Evolutionary conservation across 495 filamentous ascomycete species (phyloP), one percentile per base, ranked within the genome.

Genomic region (Arthonia radiata): DNA sequence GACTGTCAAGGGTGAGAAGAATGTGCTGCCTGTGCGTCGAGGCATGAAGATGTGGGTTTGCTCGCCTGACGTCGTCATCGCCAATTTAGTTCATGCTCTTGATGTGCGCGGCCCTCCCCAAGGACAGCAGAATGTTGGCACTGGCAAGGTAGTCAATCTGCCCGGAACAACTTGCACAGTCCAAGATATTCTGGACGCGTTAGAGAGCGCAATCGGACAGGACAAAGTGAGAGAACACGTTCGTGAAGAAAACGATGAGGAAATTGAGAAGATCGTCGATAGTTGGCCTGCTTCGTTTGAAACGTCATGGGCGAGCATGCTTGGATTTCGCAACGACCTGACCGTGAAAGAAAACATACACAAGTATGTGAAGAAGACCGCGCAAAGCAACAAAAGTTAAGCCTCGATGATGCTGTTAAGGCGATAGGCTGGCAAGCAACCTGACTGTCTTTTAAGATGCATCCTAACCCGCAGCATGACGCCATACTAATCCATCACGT

Each of bases 221-320:
- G 68, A 81, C 22, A 61, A n/a, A n/a, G n/a, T 73, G 44, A 25
- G 38, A 12, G 48, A 46, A 36, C 46, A 71, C 25, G 53, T 82
- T 15, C 57, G 56, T 41, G 71, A 79, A 44, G 57, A 60, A 47
- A 61, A 57, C 38, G 65, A 80, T 43, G 54, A 60, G 28, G 57
- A 50, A 18, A 55, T 68, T 27, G 70, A 79, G 49, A 56, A 53
- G 36, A 74, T 86, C 31, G 52, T 86, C 44, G 58, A 71, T 35
- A 66, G 66, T 28, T 82, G 76, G 77, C 61, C 71, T 18, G 57
- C 64, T 31, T 56, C 60, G 31, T 67, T 78, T 41, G 64, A 76
- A 36, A 64, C 33, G 5, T 25, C 13, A 16, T 34, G 30, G 23
- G 41, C 41, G 29, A 9, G 37, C 31, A 31, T 31, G 15, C 24